Evolutionary conservation across 805 yeast genomes (phyloP).

Genomic region (Starmera amethionina): DNA sequence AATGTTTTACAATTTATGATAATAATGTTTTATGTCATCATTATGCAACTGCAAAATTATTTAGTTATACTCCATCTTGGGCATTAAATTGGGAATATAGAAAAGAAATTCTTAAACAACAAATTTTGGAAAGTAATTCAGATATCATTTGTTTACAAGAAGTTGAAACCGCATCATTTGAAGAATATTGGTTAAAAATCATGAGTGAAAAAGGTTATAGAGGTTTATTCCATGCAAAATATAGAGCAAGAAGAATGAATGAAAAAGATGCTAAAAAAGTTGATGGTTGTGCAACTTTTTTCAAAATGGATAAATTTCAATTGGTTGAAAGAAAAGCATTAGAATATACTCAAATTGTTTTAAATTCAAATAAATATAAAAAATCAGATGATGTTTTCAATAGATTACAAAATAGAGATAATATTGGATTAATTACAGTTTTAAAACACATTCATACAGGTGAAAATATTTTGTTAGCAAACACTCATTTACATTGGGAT

Average conservation of each 20-base stretch:
- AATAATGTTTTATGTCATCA: constrained; percentile 93
- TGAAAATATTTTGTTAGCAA: constrained; percentile 63
- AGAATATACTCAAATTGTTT: constrained; percentile 76
- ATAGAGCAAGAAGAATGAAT: constrained; percentile 85
- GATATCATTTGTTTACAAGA: constrained; percentile 92
- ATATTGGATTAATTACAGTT: constrained; percentile 71
- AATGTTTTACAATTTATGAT: constrained; percentile 65
- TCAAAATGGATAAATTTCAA: constrained; percentile 56
- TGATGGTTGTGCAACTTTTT: constrained; percentile 98
- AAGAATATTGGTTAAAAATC: constrained; percentile 77
- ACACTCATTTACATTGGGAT: constrained; percentile 98
- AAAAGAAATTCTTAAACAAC: constrained; percentile 63
- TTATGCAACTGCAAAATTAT: constrained; percentile 87
- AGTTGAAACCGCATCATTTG: constrained; percentile 79
- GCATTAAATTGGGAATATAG: constrained; percentile 93
- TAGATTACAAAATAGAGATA: constrained; percentile 93
- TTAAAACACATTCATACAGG: constrained; percentile 69
- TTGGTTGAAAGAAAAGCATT: constrained; percentile 61
- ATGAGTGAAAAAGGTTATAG: constrained; percentile 68
- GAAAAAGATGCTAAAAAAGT: constrained; percentile 77
- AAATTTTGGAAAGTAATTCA: constrained; percentile 51
- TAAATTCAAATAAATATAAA: constrained; percentile 77
- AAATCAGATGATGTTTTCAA: constrained; percentile 92
- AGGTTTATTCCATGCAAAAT: constrained; percentile 76
- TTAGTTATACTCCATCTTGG: constrained; percentile 95